These are phyloP conservation scores for Russula vinacea DNA, from an alignment of 768 basidiomycete genomes.

Conservation along the genomic window DNA sequence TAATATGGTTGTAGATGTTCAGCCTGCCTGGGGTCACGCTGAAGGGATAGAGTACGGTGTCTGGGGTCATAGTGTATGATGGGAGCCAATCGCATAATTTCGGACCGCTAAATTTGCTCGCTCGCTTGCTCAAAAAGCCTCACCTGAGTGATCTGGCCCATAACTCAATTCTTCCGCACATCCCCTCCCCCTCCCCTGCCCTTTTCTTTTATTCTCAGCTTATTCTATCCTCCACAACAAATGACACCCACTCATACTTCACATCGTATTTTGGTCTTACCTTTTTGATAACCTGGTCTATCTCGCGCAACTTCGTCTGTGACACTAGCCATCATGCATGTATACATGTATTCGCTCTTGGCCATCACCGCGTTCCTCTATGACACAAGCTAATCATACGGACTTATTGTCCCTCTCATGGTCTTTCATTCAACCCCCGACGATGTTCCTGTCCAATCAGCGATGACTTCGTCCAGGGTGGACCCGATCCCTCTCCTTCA, in stretches of 20 bases:
- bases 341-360: neutral
- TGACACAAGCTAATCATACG: neutral
- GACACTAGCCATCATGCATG: neutral
- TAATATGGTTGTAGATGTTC: conserved; percentile 46
- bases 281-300: neutral
- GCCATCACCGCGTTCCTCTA: neutral
- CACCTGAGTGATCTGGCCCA: neutral
- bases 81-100: conserved; percentile 28
- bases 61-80: conserved; percentile 1
- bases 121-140: conserved; percentile 13
- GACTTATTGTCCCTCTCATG: neutral
- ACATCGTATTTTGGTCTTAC: neutral
- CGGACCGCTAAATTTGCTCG: conserved; percentile 30
- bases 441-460: neutral
- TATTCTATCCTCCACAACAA: neutral
- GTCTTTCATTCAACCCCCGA: neutral
- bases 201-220: neutral
- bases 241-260: neutral
- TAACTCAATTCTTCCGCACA: neutral
- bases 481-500: neutral
- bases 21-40: conserved; percentile 45
- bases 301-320: neutral
- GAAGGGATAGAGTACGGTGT: neutral
- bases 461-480: neutral
- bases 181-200: neutral